Evolutionary conservation across 2,329 filamentous ascomycete species (phyloP).

Genomic region (Alternaria tenuissima): DNA sequence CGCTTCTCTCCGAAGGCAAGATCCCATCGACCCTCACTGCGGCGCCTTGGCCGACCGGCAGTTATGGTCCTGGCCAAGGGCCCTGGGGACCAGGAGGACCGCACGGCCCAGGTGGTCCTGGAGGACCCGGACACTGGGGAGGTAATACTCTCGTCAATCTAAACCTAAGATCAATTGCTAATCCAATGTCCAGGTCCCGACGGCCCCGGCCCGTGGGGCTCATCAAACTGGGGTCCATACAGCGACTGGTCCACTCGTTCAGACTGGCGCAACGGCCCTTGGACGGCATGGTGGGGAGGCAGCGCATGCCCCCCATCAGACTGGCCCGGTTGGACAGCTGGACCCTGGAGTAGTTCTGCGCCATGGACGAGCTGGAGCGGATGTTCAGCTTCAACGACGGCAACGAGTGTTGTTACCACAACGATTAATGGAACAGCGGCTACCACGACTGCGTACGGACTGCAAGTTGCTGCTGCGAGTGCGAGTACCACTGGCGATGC

Average conservation of each 20-base stretch:
- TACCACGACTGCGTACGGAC: constrained; percentile 39
- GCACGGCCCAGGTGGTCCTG: constrained; percentile 11
- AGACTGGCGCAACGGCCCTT: constrained; percentile 41
- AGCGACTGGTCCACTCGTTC: constrained; percentile 38
- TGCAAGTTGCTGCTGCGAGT: constrained; percentile 44
- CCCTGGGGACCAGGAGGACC: constrained; percentile 23
- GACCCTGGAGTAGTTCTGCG: constrained; percentile 45
- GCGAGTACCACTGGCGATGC: constrained; percentile 6
- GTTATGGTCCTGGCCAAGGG: constrained; percentile 32
- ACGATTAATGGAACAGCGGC: constrained; percentile 35
- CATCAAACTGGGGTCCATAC: constrained; percentile 39
- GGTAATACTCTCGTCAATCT: constrained; percentile 16
- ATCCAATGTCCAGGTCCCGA: constrained; percentile 4
- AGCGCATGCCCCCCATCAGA: constrained; percentile 41
- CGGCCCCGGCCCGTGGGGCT: constrained; percentile 41
- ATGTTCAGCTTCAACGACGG: constrained; percentile 45
- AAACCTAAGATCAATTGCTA: neutral
- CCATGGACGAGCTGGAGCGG: constrained; percentile 49
- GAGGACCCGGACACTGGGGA: constrained; percentile 25
- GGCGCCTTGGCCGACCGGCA: constrained; percentile 32
- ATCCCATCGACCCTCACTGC: constrained; percentile 38
- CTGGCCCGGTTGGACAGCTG: constrained; percentile 51
- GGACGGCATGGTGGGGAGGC: constrained; percentile 49
- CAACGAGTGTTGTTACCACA: constrained; percentile 39
- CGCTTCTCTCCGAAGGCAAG: constrained; percentile 34